Evolutionary conservation across 129 eudicot genomes (phyloP).

Genomic region (Flaveria trinervia): DNA sequence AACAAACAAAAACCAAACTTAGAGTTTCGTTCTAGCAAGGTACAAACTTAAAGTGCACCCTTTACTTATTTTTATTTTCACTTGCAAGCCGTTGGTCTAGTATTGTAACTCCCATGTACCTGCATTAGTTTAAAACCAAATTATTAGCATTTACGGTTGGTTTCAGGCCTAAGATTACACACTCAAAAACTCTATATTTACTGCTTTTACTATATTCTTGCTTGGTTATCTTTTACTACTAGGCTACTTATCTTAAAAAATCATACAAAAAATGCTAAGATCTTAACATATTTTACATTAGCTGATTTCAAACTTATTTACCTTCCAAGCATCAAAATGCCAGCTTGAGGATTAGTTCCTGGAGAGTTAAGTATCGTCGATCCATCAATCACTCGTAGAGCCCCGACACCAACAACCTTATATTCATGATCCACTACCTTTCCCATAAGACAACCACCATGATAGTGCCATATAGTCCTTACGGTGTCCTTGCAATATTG

Average conservation of each 20-base stretch:
- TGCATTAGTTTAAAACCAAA: not conserved
- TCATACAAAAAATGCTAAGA: not conserved
- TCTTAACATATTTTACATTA: not conserved
- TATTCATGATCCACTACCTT: slow-evolving; percentile 53
- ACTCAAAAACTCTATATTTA: no score
- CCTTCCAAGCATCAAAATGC: slow-evolving; percentile 79
- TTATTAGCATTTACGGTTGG: not conserved
- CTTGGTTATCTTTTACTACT: not conserved
- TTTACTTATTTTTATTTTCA: not conserved
- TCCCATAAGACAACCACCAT: slow-evolving; percentile 72
- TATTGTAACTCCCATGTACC: slow-evolving; percentile 4
- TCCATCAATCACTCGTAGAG: slow-evolving; percentile 69
- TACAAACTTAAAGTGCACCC: not conserved
- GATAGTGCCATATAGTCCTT: slow-evolving; percentile 75
- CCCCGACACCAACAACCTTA: slow-evolving; percentile 52
- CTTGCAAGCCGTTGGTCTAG: not conserved
- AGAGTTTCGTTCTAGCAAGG: no score
- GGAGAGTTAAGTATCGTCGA: slow-evolving; percentile 65
- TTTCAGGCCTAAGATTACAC: no score
- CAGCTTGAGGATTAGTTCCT: slow-evolving; percentile 81
- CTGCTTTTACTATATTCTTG: no score
- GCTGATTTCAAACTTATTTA: slow-evolving; percentile 8
- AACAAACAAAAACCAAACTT: no score
- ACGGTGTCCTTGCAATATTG: slow-evolving; percentile 77
- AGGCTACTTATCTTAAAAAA: not conserved